Base-by-base conservation (phyloP, 2,329 filamentous ascomycete genomes). In the Xylariaceae sp. region DNA sequence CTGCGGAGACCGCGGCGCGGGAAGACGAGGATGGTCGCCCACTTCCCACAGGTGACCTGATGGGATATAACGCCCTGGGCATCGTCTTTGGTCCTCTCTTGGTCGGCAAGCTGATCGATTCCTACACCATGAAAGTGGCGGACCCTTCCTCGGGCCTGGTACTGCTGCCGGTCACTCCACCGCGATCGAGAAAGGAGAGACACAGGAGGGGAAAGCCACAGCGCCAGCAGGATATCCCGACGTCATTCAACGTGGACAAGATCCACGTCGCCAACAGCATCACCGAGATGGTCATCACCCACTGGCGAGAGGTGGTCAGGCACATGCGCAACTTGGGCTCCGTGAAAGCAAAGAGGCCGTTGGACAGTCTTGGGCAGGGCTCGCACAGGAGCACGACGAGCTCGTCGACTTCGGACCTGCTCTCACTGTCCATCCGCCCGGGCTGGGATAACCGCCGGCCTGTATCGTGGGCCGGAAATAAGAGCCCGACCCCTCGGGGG, bases 11-110 rank as follows among this genome's bases (percentile, higher is more conserved):
- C 21, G 57, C 67, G 0, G 64, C 65, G 4, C 61, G 68, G 17
- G 69, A 77, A 47, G 68, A 76, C 39, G 63, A 64, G 13, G 56
- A 59, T 9, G 70, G 72, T 5, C 59, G 61, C 23, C 67, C 72
- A 3, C 56, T 77, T 9, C 68, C 72, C 1, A 73, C 70, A 3
- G 61, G 63, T 6, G 75, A 79, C 38, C 47, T 77, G 29, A 82
- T 82, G 77, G 77, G 73, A 9, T 83, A 80, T 46, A 65, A 60
- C 32, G 67, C 77, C 2, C 58, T 83, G 8, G 73, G 77, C 0
- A 75, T 80, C 32, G 62, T 81, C 2, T 82, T 83, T 51, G 79
- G 77, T 0, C 78, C 79, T 1, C 59, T 83, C 0, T 57, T 83
- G 5, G 52, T 81, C 3, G 74, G 77, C 2, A 69, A 80, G 27